Percentiles rank a stretch among this genome's conserved stretches.
These are phyloP conservation scores for Rhodotorula glutinis DNA, from an alignment of 1,284 basidiomycete genomes.

Conservation along the genomic window DNA sequence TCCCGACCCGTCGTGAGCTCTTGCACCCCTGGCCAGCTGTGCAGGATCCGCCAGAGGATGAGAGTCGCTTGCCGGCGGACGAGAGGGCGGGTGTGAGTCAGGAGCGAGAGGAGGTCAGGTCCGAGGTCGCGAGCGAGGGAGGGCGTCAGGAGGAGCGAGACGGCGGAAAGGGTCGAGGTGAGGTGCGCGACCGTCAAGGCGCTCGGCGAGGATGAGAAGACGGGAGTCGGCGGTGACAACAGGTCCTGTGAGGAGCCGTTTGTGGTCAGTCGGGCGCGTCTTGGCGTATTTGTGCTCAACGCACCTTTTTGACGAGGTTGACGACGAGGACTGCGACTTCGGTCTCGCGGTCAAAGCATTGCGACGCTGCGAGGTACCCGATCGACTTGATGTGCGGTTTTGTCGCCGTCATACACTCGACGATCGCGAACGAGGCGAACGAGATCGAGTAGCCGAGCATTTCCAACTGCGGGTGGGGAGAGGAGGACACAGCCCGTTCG, in stretches of 20 bases:
- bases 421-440: slow-evolving; percentile 87
- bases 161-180: slow-evolving; percentile 64
- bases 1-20: slow-evolving; percentile 34
- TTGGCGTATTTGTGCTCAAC: too few species aligned
- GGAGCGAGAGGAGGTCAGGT: slow-evolving; percentile 78
- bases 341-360: slow-evolving; percentile 89
- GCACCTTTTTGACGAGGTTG: slow-evolving; percentile 93
- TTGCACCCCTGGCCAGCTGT: slow-evolving; percentile 34
- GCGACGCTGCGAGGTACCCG: slow-evolving; percentile 89
- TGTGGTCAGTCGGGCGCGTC: neutral
- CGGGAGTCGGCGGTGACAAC: slow-evolving; percentile 62
- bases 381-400: slow-evolving; percentile 89
- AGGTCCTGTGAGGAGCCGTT: slow-evolving; percentile 62
- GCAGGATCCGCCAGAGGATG: slow-evolving; percentile 39
- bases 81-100: slow-evolving; percentile 83
- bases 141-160: slow-evolving; percentile 82
- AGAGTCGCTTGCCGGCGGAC: slow-evolving; percentile 41
- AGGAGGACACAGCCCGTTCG: neutral
- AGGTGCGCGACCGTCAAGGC: slow-evolving; percentile 37
- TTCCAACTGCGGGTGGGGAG: slow-evolving; percentile 61
- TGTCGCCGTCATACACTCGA: slow-evolving; percentile 95
- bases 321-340: slow-evolving; percentile 98
- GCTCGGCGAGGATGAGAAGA: slow-evolving; percentile 65
- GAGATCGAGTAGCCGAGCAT: slow-evolving; percentile 89
- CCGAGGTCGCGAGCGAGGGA: slow-evolving; percentile 86